Evolutionary conservation across 2,329 filamentous ascomycete species (phyloP).

Genomic region (Cadophora sp.): DNA sequence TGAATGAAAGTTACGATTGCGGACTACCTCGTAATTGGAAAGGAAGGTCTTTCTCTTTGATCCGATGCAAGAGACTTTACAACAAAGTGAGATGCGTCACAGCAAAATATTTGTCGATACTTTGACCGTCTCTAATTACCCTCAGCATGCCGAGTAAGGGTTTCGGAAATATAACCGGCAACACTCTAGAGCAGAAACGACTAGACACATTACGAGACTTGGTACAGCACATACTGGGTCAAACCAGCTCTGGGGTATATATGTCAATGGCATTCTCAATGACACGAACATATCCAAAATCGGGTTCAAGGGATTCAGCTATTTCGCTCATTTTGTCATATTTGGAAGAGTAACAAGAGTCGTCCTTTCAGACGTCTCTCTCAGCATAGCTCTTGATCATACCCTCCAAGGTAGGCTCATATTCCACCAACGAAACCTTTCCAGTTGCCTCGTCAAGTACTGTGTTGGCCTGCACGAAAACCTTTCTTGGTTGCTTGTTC

Average conservation of each 20-base stretch:
- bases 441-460: slow-evolving; percentile 71
- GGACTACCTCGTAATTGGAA: too few species aligned
- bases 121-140: too few species aligned
- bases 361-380: slow-evolving; percentile 44
- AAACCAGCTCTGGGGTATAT: too few species aligned
- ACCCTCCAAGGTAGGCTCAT: slow-evolving; percentile 80
- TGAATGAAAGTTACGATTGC: too few species aligned
- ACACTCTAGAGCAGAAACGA: too few species aligned
- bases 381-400: slow-evolving; percentile 86
- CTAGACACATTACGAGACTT: too few species aligned
- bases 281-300: background rate
- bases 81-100: background rate
- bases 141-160: background rate
- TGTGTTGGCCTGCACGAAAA: slow-evolving; percentile 95
- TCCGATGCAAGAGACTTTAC: background rate
- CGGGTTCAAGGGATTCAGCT: background rate
- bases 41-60: background rate
- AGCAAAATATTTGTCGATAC: background rate
- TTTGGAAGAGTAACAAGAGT: background rate
- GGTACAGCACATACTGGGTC: background rate
- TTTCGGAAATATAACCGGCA: too few species aligned
- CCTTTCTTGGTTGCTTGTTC: slow-evolving; percentile 84
- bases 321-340: background rate
- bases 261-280: background rate
- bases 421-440: slow-evolving; percentile 81